Evolutionary conservation across 331 rosid species (phyloP).

Genomic region (Arachis monticola): DNA sequence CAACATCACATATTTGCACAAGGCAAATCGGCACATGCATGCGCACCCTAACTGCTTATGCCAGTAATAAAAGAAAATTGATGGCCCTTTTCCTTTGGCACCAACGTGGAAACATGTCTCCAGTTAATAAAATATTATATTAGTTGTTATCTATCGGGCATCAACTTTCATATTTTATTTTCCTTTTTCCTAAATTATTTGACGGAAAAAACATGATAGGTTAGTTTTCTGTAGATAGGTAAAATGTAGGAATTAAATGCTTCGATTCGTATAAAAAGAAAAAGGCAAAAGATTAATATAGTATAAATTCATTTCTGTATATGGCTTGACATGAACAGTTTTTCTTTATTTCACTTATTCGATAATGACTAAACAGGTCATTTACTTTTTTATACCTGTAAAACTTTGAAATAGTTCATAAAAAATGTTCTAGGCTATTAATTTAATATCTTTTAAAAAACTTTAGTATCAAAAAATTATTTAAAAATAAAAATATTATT

Average conservation of each 20-base stretch:
- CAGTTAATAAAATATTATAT: neutral
- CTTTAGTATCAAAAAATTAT: no score
- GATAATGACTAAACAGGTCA: neutral
- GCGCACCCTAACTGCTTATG: conserved; percentile 17
- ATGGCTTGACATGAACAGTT: neutral
- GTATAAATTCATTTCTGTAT: neutral
- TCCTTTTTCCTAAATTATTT: neutral
- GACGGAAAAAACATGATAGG: neutral
- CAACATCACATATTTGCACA: conserved; percentile 24
- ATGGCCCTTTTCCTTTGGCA: neutral
- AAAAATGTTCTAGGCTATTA: no score
- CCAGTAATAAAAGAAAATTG: conserved; percentile 29
- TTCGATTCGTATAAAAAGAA: neutral
- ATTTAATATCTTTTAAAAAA: no score
- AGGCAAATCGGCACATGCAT: conserved; percentile 31
- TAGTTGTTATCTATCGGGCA: neutral
- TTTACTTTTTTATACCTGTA: neutral
- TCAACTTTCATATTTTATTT: neutral
- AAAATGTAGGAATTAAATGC: neutral
- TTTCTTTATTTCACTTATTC: neutral
- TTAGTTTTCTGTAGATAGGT: neutral
- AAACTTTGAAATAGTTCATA: no score
- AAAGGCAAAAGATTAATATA: neutral
- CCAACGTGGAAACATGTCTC: conserved; percentile 3
- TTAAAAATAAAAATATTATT: no score